Evolutionary conservation across 768 basidiomycete species (phyloP), one percentile per base, ranked within the genome.

Genomic region (Suillus cothurnatus): DNA sequence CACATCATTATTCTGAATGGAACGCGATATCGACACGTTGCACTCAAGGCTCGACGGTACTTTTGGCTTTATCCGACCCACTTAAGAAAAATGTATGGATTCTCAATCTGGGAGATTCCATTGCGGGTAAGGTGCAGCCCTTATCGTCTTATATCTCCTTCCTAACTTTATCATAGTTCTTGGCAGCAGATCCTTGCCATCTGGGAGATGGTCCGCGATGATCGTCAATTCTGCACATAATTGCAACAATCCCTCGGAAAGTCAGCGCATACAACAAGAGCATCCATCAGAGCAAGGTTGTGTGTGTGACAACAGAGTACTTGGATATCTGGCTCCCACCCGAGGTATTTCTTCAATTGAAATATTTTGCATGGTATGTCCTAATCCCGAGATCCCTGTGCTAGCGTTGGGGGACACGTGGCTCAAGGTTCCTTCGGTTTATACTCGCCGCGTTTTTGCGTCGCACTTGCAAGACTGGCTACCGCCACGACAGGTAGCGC

Each of bases 281-380:
- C 78, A 78, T 53, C 66, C 71, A 45, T 74, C 74, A 50, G 77
- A 78, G 64, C 68, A 41, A 7, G 52, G 68, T 26, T 78, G 77
- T 56, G 65, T 79, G 61, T 57, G 67, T 21, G 72, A 73, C 43
- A 71, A 73, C 64, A 76, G 78, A 64, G 79, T 79, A 58, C 64
- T 79, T n/a, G 78, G 79, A 45, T 79, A 77, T 66, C 70, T 79
- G 26, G 76, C 78, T 45, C 79, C 79, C 36, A 80, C 78, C 45
- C 74, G 79, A 61, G 77, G 79, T 78, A 66, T 67, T 71, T 64
- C 61, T 55, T 61, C 55, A 38, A 38, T 34, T 6, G 2, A 31
- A 32, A 53, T 61, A 52, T 38, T 41, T 38, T 23, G 61, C 50
- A 45, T 62, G 19, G n/a, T 41, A 52, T 57, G 11, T 21, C 38